A percentile compares a stretch with the other conserved stretches of the same genome.
Conservation (phyloP, 2,329 filamentous ascomycete genomes). For the Ceratocystis variospora region DNA sequence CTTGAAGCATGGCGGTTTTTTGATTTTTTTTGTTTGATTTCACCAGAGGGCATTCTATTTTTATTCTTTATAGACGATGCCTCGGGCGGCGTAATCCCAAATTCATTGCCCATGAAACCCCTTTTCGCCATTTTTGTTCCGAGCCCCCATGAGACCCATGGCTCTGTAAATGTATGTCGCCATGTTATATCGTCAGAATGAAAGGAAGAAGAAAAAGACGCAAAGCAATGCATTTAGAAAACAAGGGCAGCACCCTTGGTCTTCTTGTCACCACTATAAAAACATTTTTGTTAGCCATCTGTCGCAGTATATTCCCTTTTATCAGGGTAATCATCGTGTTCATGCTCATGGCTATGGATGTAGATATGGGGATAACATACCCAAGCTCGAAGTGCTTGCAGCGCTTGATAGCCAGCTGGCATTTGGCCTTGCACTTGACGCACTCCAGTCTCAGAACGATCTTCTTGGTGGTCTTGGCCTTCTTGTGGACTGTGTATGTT, state of each 20-base stretch:
- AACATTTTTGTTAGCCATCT: conserved; percentile 30
- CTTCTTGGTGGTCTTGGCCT: conserved; percentile 99
- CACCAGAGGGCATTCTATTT: conserved; percentile 24
- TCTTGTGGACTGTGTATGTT: conserved; percentile 68
- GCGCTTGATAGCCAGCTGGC: conserved; percentile 94
- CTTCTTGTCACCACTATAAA: conserved; percentile 96
- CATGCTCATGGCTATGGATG: neutral
- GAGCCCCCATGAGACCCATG: conserved; percentile 14
- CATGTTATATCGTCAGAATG: conserved; percentile 33
- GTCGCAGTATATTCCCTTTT: neutral
- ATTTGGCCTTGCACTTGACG: conserved; percentile 95
- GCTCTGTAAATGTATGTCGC: conserved; percentile 9
- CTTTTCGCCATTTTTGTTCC: conserved; percentile 31
- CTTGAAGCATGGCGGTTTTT: conserved; percentile 3
- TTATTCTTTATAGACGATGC: conserved; percentile 34
- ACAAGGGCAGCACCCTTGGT: conserved; percentile 99
- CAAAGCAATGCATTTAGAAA: conserved; percentile 63
- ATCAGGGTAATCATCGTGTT: neutral
- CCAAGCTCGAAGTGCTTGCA: conserved; percentile 99
- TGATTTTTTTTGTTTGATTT: conserved; percentile 21
- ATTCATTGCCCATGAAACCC: conserved; percentile 30
- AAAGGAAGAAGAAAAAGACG: conserved; percentile 30
- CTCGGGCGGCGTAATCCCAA: conserved; percentile 25
- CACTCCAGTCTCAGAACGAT: conserved; percentile 97
- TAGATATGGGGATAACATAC: conserved; percentile 42